Conservation (phyloP, 2,329 filamentous ascomycete genomes). For the Plenodomus lindquistii region DNA sequence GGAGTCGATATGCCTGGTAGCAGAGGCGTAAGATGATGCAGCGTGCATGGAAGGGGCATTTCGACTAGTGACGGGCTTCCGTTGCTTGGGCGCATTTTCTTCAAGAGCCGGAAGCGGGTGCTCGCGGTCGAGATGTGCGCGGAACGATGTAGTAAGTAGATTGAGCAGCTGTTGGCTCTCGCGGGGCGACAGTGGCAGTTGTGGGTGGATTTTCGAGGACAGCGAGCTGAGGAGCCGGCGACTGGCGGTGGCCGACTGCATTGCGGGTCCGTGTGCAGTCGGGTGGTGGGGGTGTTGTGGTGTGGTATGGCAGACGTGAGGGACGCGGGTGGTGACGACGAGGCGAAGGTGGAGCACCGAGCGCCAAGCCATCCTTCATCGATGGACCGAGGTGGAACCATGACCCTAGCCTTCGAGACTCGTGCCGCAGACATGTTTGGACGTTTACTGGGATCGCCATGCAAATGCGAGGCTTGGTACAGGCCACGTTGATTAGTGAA, state of each 20-base stretch:
- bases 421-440: background rate
- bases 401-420: background rate
- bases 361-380: background rate
- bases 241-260: constrained; percentile 55
- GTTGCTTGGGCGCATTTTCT: constrained; percentile 1
- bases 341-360: background rate
- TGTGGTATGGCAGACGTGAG: too few relatives aligned
- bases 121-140: constrained; percentile 63
- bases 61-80: constrained; percentile 6
- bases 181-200: constrained; percentile 57
- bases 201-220: constrained; percentile 57
- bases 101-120: constrained; percentile 48
- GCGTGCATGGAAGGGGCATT: constrained; percentile 10
- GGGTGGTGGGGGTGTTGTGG: background rate
- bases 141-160: constrained; percentile 66
- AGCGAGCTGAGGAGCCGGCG: constrained; percentile 46
- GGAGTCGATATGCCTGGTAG: constrained; percentile 54
- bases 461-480: too few relatives aligned
- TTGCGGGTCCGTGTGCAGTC: constrained; percentile 28
- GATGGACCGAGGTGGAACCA: too few relatives aligned
- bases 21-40: constrained; percentile 43
- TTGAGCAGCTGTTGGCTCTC: constrained; percentile 64
- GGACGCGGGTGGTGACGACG: constrained; percentile 6
- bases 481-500: too few relatives aligned
- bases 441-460: too few relatives aligned